Conservation (phyloP, 257 asterid species). For the Cinchona pubescens region DNA sequence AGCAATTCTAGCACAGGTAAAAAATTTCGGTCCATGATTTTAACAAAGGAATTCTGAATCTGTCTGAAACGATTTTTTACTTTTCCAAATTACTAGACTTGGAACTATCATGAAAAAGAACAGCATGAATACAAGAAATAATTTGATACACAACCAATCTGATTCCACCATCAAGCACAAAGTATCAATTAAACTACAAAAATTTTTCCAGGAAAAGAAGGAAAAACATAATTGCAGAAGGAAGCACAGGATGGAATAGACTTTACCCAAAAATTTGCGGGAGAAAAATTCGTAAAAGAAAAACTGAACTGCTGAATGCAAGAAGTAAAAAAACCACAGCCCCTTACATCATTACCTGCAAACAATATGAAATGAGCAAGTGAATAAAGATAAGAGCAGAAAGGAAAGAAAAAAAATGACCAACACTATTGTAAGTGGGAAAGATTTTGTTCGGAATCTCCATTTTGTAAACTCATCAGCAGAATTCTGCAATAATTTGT, state of each 20-base stretch:
- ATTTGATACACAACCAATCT: not conserved
- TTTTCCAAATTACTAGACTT: not conserved
- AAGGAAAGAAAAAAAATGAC: not conserved
- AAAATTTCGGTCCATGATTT: not conserved
- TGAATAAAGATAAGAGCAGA: not conserved
- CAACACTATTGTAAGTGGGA: not conserved
- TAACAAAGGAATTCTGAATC: too few relatives aligned
- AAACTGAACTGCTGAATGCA: not conserved
- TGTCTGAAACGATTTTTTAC: not conserved
- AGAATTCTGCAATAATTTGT: not conserved
- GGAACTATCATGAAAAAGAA: too few relatives aligned
- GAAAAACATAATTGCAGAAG: not conserved
- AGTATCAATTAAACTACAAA: not conserved
- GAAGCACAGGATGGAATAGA: not conserved
- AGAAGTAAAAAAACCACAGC: not conserved
- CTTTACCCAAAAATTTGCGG: not conserved
- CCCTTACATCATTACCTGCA: slow-evolving; percentile 14
- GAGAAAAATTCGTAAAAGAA: not conserved
- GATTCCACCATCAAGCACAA: not conserved
- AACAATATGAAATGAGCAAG: slow-evolving; percentile 6
- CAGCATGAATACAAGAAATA: not conserved
- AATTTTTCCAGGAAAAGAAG: slow-evolving; percentile 4
- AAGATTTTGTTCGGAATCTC: not conserved
- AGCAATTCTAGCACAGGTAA: not conserved
- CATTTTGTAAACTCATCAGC: not conserved